Conservation (phyloP, 768 basidiomycete species). For the Cystofilobasidium bisporidii region DNA sequence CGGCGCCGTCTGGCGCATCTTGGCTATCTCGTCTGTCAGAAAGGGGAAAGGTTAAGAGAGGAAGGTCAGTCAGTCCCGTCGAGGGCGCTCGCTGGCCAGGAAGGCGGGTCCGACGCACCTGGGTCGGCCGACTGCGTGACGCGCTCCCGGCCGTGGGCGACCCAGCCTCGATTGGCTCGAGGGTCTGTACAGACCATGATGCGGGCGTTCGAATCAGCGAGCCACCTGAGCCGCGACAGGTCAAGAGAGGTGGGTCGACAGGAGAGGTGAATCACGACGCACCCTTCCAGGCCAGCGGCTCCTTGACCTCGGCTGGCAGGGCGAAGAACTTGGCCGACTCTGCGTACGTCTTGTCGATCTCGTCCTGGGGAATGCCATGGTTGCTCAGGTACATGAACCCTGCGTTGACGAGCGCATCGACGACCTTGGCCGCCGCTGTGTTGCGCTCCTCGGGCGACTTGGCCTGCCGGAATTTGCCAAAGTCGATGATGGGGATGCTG, state of each 20-base stretch:
- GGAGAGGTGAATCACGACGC: no score
- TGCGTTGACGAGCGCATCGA: conserved; percentile 61
- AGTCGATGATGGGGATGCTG: conserved; percentile 66
- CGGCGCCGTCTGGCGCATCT: conserved; percentile 62
- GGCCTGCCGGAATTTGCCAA: conserved; percentile 55
- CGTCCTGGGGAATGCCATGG: conserved; percentile 57
- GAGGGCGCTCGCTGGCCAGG: background rate
- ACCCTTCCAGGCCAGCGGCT: conserved; percentile 32
- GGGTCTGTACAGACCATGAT: conserved; percentile 47
- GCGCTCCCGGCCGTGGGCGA: conserved; percentile 68
- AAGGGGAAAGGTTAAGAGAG: no score
- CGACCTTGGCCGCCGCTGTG: conserved; percentile 56
- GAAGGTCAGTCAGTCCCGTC: background rate
- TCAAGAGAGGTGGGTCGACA: no score
- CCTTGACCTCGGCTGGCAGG: conserved; percentile 57
- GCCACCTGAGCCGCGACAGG: no score
- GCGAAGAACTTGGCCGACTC: conserved; percentile 70
- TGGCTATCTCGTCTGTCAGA: conserved; percentile 56
- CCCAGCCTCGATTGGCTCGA: conserved; percentile 75
- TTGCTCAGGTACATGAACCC: conserved; percentile 50
- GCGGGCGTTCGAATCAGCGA: no score
- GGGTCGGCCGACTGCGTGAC: conserved; percentile 60
- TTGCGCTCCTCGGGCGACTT: conserved; percentile 51
- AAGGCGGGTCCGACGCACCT: background rate
- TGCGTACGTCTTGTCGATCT: conserved; percentile 49